Conservation (phyloP, 257 asterid species). For the Phtheirospermum japonicum region DNA sequence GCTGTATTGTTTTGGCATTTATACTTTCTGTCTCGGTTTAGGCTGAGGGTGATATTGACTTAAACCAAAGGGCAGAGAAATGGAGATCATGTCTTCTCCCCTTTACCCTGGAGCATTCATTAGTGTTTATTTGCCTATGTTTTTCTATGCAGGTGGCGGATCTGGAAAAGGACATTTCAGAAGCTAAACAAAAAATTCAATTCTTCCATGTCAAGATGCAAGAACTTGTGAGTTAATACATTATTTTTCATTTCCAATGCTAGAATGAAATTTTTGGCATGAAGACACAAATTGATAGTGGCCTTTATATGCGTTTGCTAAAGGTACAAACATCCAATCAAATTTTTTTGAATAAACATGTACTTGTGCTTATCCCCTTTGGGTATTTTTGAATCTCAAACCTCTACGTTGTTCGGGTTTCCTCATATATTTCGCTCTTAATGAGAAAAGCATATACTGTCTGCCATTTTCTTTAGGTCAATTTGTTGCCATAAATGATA, state of each 20-base stretch:
- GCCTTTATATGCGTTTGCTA: slow-evolving; percentile 11
- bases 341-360: neutral
- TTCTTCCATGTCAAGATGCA: slow-evolving; percentile 94
- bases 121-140: slow-evolving; percentile 24
- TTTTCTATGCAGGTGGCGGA: slow-evolving; percentile 70
- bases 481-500: slow-evolving; percentile 6
- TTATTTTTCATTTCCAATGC: slow-evolving; percentile 19
- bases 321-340: slow-evolving; percentile 3
- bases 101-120: slow-evolving; percentile 10
- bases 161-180: slow-evolving; percentile 88
- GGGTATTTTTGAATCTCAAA: slow-evolving; percentile 1
- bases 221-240: slow-evolving; percentile 72
- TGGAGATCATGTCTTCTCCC: neutral
- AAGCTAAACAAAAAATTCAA: slow-evolving; percentile 84
- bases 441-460: slow-evolving; percentile 1
- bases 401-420: slow-evolving; percentile 5
- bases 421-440: slow-evolving; percentile 4
- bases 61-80: slow-evolving; percentile 3
- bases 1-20: neutral
- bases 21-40: neutral
- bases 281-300: slow-evolving; percentile 1
- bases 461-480: slow-evolving; percentile 17
- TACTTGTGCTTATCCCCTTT: slow-evolving; percentile 10
- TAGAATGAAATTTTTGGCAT: neutral
- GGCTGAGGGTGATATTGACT: slow-evolving; percentile 7